Conservation (phyloP, 176 grass and related monocot species). For the Carex cristatella region DNA sequence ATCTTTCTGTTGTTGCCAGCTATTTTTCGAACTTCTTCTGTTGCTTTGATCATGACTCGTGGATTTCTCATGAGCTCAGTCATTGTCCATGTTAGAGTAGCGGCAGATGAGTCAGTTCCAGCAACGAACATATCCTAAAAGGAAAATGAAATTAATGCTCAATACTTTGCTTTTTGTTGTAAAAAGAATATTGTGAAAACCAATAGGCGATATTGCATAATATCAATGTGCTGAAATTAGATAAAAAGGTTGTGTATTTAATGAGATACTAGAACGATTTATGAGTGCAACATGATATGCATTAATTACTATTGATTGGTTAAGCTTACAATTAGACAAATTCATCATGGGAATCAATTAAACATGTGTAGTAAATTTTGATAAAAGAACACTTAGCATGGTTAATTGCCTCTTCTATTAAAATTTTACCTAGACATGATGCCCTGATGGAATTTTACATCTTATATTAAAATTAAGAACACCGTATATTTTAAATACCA, state of each 20-base stretch:
- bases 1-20: slow-evolving; percentile 12
- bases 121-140: slow-evolving; percentile 61
- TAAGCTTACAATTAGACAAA: no score
- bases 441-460: not conserved
- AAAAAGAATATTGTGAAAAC: no score
- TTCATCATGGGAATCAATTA: no score
- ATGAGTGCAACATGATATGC: no score
- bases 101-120: slow-evolving; percentile 48
- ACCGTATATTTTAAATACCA: no score
- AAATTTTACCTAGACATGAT: not conserved
- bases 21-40: slow-evolving; percentile 37
- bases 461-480: no score
- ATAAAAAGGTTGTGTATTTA: no score
- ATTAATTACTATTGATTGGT: no score
- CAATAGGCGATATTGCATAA: no score
- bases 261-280: no score
- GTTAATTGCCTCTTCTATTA: slow-evolving; percentile 22
- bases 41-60: slow-evolving; percentile 35
- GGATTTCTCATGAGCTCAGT: slow-evolving; percentile 49
- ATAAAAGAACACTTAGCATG: slow-evolving; percentile 31
- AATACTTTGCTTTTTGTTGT: not conserved
- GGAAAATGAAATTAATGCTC: not conserved
- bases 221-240: no score
- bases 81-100: slow-evolving; percentile 60
- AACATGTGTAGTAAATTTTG: not conserved